phyloP scores from a whole-genome alignment of 352 stramenopile species.

The Phytopythium montanum region DNA sequence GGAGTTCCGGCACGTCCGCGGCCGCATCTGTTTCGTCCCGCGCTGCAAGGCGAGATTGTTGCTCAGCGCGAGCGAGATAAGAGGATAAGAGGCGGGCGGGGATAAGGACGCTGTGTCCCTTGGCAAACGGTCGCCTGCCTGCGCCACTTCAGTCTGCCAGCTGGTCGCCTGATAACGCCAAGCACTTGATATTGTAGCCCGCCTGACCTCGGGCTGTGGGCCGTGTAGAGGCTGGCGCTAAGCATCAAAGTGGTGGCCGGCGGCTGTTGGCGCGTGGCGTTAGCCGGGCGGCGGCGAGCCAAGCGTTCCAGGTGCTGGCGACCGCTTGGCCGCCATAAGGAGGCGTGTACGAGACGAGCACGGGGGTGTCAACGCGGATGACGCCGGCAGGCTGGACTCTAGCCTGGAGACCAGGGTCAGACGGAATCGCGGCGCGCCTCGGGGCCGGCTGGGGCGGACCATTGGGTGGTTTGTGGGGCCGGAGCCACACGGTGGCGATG shows the following conservation, averaged over 20 bases:
- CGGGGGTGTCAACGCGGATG: not conserved
- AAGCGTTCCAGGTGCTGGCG: not conserved
- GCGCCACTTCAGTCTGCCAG: not conserved
- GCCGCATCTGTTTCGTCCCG: not conserved
- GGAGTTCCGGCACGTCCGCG: conserved; percentile 2
- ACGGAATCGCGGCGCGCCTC: not conserved
- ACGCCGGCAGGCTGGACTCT: not conserved
- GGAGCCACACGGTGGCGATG: not conserved
- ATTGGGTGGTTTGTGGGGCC: not conserved
- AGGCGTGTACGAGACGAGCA: not conserved
- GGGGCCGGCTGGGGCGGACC: not conserved
- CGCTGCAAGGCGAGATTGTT: not conserved
- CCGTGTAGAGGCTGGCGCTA: not conserved
- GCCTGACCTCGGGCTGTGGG: not conserved
- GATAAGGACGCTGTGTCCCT: not conserved
- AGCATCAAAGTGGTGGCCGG: conserved; percentile 2
- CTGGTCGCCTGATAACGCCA: not conserved
- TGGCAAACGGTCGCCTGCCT: not conserved
- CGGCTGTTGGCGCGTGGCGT: not conserved
- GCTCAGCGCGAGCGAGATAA: conserved; percentile 5
- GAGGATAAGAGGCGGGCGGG: not conserved
- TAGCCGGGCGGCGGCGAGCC: not conserved
- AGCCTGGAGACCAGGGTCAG: no score
- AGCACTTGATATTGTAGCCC: no score
- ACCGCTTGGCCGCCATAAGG: not conserved